phyloP scores from a whole-genome alignment of 2,329 filamentous ascomycete species.

The Tolypocladium guangdongense region DNA sequence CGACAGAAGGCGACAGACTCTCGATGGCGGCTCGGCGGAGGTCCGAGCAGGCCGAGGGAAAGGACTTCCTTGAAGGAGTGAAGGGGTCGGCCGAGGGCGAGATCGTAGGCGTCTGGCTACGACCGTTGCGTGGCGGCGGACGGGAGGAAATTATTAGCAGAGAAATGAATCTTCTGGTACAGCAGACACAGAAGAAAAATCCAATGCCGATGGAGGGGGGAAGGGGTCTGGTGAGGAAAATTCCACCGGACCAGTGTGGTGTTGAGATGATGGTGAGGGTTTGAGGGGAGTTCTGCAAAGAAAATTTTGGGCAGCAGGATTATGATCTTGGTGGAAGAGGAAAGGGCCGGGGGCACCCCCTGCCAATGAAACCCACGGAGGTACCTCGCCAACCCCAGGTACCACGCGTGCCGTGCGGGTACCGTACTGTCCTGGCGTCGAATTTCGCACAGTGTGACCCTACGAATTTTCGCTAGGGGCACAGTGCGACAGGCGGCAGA shows the following conservation, averaged over 20 bases:
- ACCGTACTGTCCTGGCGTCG: not conserved
- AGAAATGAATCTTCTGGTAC: slow-evolving; percentile 18
- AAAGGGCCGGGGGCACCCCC: slow-evolving; percentile 9
- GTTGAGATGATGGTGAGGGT: slow-evolving; percentile 24
- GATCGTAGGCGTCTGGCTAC: slow-evolving; percentile 20
- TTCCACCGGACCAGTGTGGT: slow-evolving; percentile 26
- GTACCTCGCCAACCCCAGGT: not conserved
- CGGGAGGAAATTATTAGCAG: slow-evolving; percentile 10
- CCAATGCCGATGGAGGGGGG: slow-evolving; percentile 20
- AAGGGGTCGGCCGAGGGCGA: slow-evolving; percentile 12
- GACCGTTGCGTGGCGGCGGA: slow-evolving; percentile 18
- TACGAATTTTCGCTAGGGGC: not conserved
- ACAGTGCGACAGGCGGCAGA: not conserved
- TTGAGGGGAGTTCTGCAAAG: slow-evolving; percentile 22
- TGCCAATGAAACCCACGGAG: slow-evolving; percentile 1
- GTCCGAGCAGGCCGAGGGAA: slow-evolving; percentile 13
- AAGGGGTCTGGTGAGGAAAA: slow-evolving; percentile 19
- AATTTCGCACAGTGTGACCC: not conserved
- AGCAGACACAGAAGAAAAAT: slow-evolving; percentile 20
- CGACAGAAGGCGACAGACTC: slow-evolving; percentile 5
- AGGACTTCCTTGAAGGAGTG: slow-evolving; percentile 14
- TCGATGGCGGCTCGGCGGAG: slow-evolving; percentile 13
- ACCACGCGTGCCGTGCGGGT: not conserved
- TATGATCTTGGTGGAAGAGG: slow-evolving; percentile 20
- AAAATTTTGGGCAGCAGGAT: slow-evolving; percentile 27